phyloP scores from a whole-genome alignment of 306 rosid species.

The Elaeagnus macrophylla region DNA sequence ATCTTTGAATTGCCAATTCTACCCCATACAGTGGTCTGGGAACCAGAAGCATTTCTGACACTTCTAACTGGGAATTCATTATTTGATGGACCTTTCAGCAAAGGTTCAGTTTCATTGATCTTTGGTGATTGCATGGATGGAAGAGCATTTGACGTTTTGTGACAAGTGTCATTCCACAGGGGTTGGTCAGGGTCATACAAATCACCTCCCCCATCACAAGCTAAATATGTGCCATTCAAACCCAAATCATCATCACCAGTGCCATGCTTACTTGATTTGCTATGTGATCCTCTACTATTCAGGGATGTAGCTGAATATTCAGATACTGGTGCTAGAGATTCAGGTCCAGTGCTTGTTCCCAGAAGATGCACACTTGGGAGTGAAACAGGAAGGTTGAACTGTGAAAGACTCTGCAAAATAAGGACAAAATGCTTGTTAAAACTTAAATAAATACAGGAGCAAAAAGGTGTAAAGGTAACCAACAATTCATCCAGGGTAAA shows the following conservation, averaged over 20 bases:
- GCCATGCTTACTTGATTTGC: conserved; percentile 47
- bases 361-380: conserved; percentile 70
- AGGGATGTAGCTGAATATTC: conserved; percentile 47
- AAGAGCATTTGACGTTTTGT: conserved; percentile 60
- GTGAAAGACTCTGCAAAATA: conserved; percentile 75
- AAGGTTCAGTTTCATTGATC: conserved; percentile 58
- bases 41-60: conserved; percentile 38
- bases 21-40: conserved; percentile 65
- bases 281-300: conserved; percentile 56
- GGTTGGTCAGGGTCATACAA: conserved; percentile 99
- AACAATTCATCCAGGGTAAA: no score
- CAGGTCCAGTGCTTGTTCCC: conserved; percentile 66
- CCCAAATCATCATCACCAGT: conserved; percentile 57
- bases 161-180: conserved; percentile 75
- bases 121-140: conserved; percentile 52
- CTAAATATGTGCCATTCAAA: conserved; percentile 58
- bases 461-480: not conserved
- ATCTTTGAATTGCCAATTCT: conserved; percentile 71
- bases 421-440: not conserved
- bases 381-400: conserved; percentile 94
- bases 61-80: conserved; percentile 46
- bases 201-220: conserved; percentile 63
- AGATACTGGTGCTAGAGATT: conserved; percentile 57
- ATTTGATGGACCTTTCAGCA: conserved; percentile 41
- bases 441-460: conserved; percentile 10